phyloP scores from a whole-genome alignment of 2,329 filamentous ascomycete species.

The Stachybotrys chlorohalonatus region DNA sequence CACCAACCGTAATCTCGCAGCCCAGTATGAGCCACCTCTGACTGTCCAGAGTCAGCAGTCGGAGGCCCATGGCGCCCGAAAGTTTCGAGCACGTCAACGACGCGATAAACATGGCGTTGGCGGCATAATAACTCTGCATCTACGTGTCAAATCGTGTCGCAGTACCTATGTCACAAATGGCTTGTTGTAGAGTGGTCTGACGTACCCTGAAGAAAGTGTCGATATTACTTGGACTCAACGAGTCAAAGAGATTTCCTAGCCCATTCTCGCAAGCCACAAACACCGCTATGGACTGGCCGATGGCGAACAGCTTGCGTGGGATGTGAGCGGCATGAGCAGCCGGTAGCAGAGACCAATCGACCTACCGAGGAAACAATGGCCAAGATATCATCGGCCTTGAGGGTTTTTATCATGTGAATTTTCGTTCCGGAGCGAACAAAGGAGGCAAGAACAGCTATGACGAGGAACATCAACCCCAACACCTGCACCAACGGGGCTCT shows the following conservation, averaged over 20 bases:
- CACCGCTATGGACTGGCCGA: constrained; percentile 11
- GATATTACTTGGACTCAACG: constrained; percentile 5
- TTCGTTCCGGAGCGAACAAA: constrained; percentile 16
- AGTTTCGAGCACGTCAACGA: constrained; percentile 16
- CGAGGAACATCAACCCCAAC: constrained; percentile 18
- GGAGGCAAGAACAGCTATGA: constrained; percentile 15
- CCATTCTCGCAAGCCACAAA: constrained; percentile 13
- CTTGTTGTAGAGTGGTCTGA: not conserved
- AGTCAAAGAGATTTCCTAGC: constrained; percentile 10
- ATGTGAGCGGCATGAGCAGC: not conserved
- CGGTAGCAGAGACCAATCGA: not conserved
- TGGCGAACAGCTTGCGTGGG: constrained; percentile 8
- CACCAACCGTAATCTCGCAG: constrained; percentile 9
- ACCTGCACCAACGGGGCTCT: constrained; percentile 20
- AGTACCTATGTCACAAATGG: no score
- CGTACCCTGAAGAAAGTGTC: constrained; percentile 16
- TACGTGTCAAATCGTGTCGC: no score
- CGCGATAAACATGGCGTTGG: constrained; percentile 13
- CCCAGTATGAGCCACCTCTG: constrained; percentile 11
- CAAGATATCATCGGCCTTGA: constrained; percentile 15
- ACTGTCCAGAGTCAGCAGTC: constrained; percentile 12
- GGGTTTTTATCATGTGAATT: constrained; percentile 16
- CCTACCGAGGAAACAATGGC: constrained; percentile 15
- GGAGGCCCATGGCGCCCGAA: constrained; percentile 14
- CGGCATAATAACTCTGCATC: constrained; percentile 15